Conservation (phyloP, 768 basidiomycete genomes). For the Hemileccinum rubropunctum region DNA sequence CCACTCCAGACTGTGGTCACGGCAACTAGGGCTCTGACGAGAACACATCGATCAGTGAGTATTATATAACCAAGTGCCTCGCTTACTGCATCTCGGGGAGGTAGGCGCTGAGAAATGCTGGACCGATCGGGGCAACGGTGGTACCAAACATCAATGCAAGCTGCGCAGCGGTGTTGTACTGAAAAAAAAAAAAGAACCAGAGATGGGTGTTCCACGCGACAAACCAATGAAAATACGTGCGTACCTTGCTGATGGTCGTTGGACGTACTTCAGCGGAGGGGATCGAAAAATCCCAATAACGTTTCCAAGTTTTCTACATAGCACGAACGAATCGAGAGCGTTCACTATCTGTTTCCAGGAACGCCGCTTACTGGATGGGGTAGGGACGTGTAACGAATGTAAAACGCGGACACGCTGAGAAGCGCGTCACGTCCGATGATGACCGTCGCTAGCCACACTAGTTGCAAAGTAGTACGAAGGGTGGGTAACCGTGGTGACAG, state of each 20-base stretch:
- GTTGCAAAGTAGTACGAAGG: background rate
- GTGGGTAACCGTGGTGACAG: background rate
- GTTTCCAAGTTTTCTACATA: slow-evolving; percentile 79
- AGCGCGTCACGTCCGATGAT: slow-evolving; percentile 89
- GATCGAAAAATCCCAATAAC: slow-evolving; percentile 96
- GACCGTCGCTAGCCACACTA: slow-evolving; percentile 82
- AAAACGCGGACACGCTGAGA: slow-evolving; percentile 86
- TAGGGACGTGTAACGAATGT: slow-evolving; percentile 87
- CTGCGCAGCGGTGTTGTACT: slow-evolving; percentile 94
- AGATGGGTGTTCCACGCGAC: too few relatives aligned
- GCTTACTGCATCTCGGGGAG: slow-evolving; percentile 77
- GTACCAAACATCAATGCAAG: slow-evolving; percentile 88
- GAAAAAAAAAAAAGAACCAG: background rate
- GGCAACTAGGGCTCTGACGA: slow-evolving; percentile 76
- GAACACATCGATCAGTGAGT: background rate
- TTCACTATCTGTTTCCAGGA: background rate
- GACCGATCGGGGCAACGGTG: slow-evolving; percentile 78
- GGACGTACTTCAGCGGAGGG: slow-evolving; percentile 95
- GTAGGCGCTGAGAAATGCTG: slow-evolving; percentile 49
- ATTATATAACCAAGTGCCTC: background rate
- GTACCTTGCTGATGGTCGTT: slow-evolving; percentile 89
- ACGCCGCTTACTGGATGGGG: slow-evolving; percentile 65
- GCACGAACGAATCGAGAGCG: slow-evolving; percentile 3
- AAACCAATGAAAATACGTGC: background rate
- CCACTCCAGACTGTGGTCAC: slow-evolving; percentile 93